Evolutionary conservation across 345 rosid genomes (phyloP).

Genomic region (Gossypium bickii): DNA sequence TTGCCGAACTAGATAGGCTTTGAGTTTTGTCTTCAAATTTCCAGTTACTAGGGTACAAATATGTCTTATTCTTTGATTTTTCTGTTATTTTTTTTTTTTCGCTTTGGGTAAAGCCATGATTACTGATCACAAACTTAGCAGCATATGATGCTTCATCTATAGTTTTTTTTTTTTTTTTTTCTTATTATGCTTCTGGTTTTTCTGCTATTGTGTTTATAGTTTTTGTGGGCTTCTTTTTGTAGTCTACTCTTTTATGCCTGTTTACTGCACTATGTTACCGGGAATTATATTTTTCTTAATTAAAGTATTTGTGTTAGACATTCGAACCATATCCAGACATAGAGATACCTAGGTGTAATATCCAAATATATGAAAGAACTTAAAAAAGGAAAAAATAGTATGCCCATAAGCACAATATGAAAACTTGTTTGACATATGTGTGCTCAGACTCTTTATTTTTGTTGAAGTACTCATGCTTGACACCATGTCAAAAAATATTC

Average conservation of each 20-base stretch:
- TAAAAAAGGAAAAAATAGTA: no score
- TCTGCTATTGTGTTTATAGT: not conserved
- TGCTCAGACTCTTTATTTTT: no score
- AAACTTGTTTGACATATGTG: no score
- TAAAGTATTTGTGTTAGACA: no score
- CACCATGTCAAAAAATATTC: no score
- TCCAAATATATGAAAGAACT: no score
- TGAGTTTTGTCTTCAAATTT: not conserved
- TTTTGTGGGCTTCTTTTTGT: not conserved
- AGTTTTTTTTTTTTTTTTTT: conserved; percentile 1
- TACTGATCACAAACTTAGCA: conserved; percentile 15
- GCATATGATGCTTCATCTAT: conserved; percentile 7
- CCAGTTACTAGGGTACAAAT: not conserved
- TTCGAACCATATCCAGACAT: no score
- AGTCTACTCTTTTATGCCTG: not conserved
- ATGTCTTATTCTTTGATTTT: not conserved
- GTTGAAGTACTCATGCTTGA: no score
- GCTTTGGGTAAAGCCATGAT: no score
- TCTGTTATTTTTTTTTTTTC: not conserved
- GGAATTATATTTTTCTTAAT: not conserved
- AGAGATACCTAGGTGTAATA: no score
- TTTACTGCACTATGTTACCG: not conserved
- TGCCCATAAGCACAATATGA: no score
- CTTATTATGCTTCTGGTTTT: conserved; percentile 8
- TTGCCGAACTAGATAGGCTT: not conserved